Evolutionary conservation across 768 basidiomycete genomes (phyloP).

Genomic region (Tremella mesenterica): DNA sequence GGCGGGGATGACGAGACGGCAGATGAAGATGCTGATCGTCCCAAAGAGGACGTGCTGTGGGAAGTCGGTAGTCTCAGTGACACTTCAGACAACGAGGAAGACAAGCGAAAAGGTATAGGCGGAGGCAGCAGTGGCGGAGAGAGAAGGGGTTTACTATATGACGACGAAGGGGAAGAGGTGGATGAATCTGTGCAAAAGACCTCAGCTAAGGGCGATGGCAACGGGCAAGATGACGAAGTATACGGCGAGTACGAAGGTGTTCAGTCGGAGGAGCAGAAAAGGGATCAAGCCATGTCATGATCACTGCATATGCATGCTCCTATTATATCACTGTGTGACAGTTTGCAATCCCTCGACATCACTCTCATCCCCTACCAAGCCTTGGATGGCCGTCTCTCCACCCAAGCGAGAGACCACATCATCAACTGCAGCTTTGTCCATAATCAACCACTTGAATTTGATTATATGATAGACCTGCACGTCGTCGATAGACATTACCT

Average conservation of each 20-base stretch:
- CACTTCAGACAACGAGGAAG: slow-evolving; percentile 7
- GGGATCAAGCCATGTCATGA: too few relatives aligned
- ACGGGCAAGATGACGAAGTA: slow-evolving; percentile 21
- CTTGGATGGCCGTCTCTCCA: too few relatives aligned
- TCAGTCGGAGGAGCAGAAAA: too few relatives aligned
- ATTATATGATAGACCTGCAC: slow-evolving; percentile 70
- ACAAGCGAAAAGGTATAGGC: slow-evolving; percentile 4
- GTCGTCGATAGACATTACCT: slow-evolving; percentile 53
- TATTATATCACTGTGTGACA: too few relatives aligned
- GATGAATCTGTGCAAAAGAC: neutral
- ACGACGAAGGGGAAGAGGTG: slow-evolving; percentile 11
- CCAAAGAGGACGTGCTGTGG: slow-evolving; percentile 13
- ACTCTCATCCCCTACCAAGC: too few relatives aligned
- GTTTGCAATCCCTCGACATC: too few relatives aligned
- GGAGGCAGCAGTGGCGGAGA: slow-evolving; percentile 7
- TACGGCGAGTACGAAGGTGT: slow-evolving; percentile 39
- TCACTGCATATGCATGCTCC: too few relatives aligned
- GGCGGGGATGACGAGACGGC: slow-evolving; percentile 3
- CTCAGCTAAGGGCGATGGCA: slow-evolving; percentile 2
- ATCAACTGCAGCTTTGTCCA: slow-evolving; percentile 77
- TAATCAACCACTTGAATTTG: slow-evolving; percentile 68
- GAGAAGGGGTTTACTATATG: slow-evolving; percentile 11
- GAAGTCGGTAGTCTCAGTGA: slow-evolving; percentile 21
- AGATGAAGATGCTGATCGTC: neutral
- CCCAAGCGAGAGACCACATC: too few relatives aligned